These are phyloP conservation scores for Neostapfia colusana DNA, from an alignment of 176 grass and related monocot genomes.

Conservation along the genomic window DNA sequence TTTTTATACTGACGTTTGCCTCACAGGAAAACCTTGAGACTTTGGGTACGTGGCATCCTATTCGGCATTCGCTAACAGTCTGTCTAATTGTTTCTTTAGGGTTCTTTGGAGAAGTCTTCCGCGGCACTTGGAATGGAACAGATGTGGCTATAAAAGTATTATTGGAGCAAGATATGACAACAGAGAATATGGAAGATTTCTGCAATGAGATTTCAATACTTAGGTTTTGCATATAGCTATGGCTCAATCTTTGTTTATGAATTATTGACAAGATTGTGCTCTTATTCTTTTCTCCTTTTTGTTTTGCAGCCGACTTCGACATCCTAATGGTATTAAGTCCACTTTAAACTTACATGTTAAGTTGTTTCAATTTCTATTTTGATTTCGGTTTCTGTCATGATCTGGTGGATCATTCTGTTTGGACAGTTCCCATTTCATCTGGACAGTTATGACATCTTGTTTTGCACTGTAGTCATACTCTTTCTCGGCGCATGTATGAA, in stretches of 20 bases:
- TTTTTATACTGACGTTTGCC: constrained; percentile 11
- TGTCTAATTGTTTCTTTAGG: constrained; percentile 55
- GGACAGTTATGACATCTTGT: constrained; percentile 17
- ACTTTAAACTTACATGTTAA: constrained; percentile 5
- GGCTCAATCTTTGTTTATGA: constrained; percentile 11
- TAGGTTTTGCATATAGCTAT: constrained; percentile 56
- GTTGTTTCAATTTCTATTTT: constrained; percentile 34
- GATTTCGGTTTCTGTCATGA: constrained; percentile 10
- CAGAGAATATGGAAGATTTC: constrained; percentile 99
- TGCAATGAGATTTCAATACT: constrained; percentile 99
- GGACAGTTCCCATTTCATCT: constrained; percentile 27
- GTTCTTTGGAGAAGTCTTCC: constrained; percentile 96
- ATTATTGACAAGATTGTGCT: constrained; percentile 24
- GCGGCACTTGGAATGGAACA: constrained; percentile 96
- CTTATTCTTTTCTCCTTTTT: constrained; percentile 33
- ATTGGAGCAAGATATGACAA: constrained; percentile 97
- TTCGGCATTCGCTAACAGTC: constrained; percentile 5
- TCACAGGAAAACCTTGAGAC: constrained; percentile 16
- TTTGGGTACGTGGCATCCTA: not conserved
- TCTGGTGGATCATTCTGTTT: constrained; percentile 10
- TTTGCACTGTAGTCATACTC: constrained; percentile 78
- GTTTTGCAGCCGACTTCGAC: constrained; percentile 89
- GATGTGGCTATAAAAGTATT: constrained; percentile 99
- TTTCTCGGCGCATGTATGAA: constrained; percentile 99
- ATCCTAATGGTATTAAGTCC: constrained; percentile 82